A percentile compares a stretch with the other conserved stretches of the same genome.
Evolutionary conservation across 2,329 filamentous ascomycete genomes (phyloP).

Genomic region (Trichoderma sp.): DNA sequence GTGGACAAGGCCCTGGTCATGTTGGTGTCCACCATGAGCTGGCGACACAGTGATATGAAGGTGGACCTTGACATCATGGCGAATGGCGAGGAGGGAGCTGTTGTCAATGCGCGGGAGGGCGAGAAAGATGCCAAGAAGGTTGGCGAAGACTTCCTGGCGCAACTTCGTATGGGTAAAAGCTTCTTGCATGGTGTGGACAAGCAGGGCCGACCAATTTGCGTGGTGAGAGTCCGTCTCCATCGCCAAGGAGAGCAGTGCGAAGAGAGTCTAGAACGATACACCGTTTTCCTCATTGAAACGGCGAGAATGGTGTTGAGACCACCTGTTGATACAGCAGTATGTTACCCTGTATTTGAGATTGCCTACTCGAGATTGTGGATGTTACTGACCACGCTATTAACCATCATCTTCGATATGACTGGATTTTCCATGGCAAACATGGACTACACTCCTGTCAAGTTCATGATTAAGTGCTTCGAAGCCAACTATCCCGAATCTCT

Average conservation of each 20-base stretch:
- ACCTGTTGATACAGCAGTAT: slow-evolving; percentile 88
- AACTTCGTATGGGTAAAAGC: slow-evolving; percentile 88
- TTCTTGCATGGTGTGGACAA: slow-evolving; percentile 88
- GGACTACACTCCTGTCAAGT: slow-evolving; percentile 97
- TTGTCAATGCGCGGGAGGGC: slow-evolving; percentile 57
- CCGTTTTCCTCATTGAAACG: slow-evolving; percentile 92
- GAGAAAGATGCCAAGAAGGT: slow-evolving; percentile 65
- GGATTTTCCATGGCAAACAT: slow-evolving; percentile 93
- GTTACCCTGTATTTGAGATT: slow-evolving; percentile 37
- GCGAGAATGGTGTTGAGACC: slow-evolving; percentile 78
- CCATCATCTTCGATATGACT: slow-evolving; percentile 94
- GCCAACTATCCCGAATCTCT: slow-evolving; percentile 96
- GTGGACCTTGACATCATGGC: slow-evolving; percentile 87
- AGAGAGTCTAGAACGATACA: slow-evolving; percentile 81
- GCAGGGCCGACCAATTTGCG: slow-evolving; percentile 79
- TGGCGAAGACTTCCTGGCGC: slow-evolving; percentile 72
- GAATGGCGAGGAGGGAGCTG: slow-evolving; percentile 69
- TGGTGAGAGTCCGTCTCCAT: slow-evolving; percentile 82
- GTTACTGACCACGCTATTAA: slow-evolving; percentile 45
- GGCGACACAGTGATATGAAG: slow-evolving; percentile 79
- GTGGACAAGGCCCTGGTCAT: slow-evolving; percentile 90
- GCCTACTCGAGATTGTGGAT: background rate
- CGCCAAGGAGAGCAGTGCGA: slow-evolving; percentile 79
- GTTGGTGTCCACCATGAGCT: slow-evolving; percentile 92
- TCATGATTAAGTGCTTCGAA: slow-evolving; percentile 99